Evolutionary conservation across 73 alveolate genomes (phyloP), one percentile per base, ranked within the genome.

Genomic region (Paraurostyla sp.): DNA sequence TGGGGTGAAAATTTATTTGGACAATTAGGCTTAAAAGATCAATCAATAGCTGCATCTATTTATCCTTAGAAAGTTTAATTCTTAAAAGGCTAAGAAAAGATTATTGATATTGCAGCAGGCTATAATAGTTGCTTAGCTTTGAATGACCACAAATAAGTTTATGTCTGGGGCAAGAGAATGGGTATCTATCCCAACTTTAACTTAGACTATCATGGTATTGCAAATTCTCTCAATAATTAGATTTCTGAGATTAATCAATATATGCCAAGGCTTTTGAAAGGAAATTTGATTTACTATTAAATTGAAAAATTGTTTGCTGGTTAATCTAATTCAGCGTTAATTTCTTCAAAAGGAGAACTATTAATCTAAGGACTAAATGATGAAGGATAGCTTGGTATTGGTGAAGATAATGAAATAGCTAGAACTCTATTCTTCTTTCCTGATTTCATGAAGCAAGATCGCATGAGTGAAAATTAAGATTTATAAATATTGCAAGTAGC

Each of bases 141-240:
- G 20, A 49, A 46, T 57, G 73, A 46, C 27, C 11, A 20, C 45
- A 25, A 76, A 11, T 23, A 51, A 30, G 88, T 76, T 2, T 76
- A 76, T 57, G 88, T 45, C 1, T 76, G 88, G 88, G 88, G 88
- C 6, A 46, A 51, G 62, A 48, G 78, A 16, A 49, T 51, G 78
- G 88, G 88, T 36, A 76, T 76, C 41, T 76, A 76, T 35, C 88
- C 88, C 13, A 16, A 25, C n/a, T 46, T 76, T 42, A 57, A 76
- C 29, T 32, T 76, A 2, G 71, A 57, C 56, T 51, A n/a, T 36
- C 76, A 46, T 25, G 49, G 76, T 48, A 25, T 76, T 13, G 25
- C 13, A 20, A 76, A 29, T 38, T 2, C 51, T 9, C 3, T 4
- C 25, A n/a, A 76, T 0, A n/a, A 38, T 51, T 35, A 49, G 50